These are phyloP conservation scores for Phaeosphaeria sp. DNA, from an alignment of 2,329 filamentous ascomycete species.

Conservation along the genomic window DNA sequence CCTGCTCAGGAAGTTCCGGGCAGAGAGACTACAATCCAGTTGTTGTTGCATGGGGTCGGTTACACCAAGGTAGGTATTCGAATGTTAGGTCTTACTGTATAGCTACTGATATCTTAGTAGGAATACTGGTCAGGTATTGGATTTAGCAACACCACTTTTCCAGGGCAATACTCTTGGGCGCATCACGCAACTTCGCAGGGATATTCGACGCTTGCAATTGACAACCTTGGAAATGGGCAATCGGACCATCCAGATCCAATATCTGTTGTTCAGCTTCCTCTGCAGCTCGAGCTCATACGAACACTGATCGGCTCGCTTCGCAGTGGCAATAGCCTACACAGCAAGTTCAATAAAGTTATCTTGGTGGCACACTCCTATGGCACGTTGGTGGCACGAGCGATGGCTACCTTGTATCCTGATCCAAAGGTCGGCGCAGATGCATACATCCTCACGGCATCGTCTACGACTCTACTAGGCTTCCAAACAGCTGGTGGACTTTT, in stretches of 20 bases:
- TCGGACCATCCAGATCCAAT: background rate
- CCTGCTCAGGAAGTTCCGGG: background rate
- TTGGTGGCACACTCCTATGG: too few species aligned
- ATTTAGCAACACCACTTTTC: background rate
- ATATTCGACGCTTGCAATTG: background rate
- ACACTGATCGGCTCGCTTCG: too few species aligned
- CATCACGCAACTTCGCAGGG: background rate
- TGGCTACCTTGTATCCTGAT: too few species aligned
- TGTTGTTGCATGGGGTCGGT: background rate
- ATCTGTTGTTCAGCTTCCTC: background rate
- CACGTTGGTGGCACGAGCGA: too few species aligned
- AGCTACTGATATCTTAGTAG: background rate
- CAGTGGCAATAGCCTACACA: too few species aligned
- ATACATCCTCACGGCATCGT: too few species aligned
- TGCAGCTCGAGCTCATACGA: background rate
- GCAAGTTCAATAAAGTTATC: too few species aligned
- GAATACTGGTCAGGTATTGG: background rate
- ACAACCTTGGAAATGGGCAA: background rate
- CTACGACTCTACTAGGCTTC: too few species aligned
- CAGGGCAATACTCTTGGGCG: background rate
- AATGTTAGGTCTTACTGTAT: background rate
- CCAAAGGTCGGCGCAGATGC: too few species aligned
- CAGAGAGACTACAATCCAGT: background rate
- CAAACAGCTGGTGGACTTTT: too few species aligned
- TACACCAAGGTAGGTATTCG: background rate